Base-by-base conservation (phyloP, 805 yeast species). In the Spathaspora hagerdaliae region DNA sequence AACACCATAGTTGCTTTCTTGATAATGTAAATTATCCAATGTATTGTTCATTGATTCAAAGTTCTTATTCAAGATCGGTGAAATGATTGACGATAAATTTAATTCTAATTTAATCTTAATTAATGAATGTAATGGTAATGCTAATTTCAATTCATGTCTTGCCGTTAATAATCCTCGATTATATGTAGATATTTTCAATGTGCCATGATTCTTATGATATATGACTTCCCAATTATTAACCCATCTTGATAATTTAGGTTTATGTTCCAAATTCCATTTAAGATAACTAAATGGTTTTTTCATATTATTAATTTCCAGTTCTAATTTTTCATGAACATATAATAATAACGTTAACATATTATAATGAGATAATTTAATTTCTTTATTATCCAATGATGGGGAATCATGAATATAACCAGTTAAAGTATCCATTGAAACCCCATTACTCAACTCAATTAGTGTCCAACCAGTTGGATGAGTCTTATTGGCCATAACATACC, bases 191-290 rank as follows among this genome's bases (percentile, higher is more conserved):
- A 83, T 74, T 15, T 74, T 72, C 26, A 83, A 61, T 2, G 77
- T 68, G 5, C 94, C 94, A 8, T 85, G 87, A 53, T 79, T 83
- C 51, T 73, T 71, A 36, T 81, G 63, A 56, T 77, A 86, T 27
- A 78, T 59, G 13, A 73, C 69, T 61, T 86, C 94, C 92, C 92
- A 86, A 27, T 81, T 69, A 51, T 78, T 79, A 19, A 86, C 58
- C 53, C 85, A 60, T 10, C 75, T 63, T 51, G 79, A 82, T 43
- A 86, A 72, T 6, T 69, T 64, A 1, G 87, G 87, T 50, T 84
- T 71, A 7, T 77, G 72, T 46, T 77, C 76, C 66, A 82, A 67
- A 59, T 87, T 73, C 92, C 92, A 86, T 45, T 74, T 73, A 3
- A 83, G 73, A 31, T 79, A 78, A 46, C 75, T 74, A 41, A 72